phyloP scores from a whole-genome alignment of 306 rosid genomes.

The Prosopis cineraria region DNA sequence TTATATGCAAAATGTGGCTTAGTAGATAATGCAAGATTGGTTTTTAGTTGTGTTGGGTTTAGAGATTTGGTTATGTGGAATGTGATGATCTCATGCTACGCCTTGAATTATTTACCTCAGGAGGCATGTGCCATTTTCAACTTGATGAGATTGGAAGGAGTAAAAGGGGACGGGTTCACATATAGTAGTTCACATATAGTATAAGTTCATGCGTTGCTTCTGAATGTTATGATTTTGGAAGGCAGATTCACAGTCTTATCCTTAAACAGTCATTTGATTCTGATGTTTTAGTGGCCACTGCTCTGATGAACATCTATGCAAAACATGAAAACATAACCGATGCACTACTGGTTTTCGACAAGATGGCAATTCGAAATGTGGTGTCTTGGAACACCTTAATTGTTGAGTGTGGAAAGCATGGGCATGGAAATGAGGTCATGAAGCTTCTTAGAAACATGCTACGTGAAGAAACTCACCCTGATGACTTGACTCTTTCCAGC shows the following conservation, averaged over 20 bases:
- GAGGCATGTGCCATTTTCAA: conserved; percentile 52
- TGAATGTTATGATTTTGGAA: conserved; percentile 50
- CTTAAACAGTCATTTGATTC: conserved; percentile 54
- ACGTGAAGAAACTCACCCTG: conserved; percentile 44
- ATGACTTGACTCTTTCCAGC: conserved; percentile 73
- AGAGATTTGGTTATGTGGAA: conserved; percentile 81
- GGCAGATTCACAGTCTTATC: conserved; percentile 54
- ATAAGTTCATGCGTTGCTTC: conserved; percentile 43
- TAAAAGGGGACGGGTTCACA: conserved; percentile 67
- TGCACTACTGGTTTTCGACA: conserved; percentile 51
- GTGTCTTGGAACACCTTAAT: conserved; percentile 81
- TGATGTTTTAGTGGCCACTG: conserved; percentile 68
- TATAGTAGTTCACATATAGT: conserved; percentile 63
- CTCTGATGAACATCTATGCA: conserved; percentile 66
- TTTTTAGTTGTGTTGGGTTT: conserved; percentile 40
- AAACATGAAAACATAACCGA: conserved; percentile 46
- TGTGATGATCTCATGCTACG: conserved; percentile 73
- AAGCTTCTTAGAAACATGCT: conserved; percentile 62
- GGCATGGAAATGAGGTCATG: conserved; percentile 61
- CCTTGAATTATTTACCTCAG: conserved; percentile 44
- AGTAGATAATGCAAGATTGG: conserved; percentile 56
- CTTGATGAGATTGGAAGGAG: conserved; percentile 51
- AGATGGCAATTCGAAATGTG: conserved; percentile 49
- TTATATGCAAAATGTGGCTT: conserved; percentile 63
- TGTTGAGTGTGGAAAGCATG: conserved; percentile 58